These are phyloP conservation scores for Solanum chmielewskii DNA, from an alignment of 257 asterid genomes.

Conservation along the genomic window DNA sequence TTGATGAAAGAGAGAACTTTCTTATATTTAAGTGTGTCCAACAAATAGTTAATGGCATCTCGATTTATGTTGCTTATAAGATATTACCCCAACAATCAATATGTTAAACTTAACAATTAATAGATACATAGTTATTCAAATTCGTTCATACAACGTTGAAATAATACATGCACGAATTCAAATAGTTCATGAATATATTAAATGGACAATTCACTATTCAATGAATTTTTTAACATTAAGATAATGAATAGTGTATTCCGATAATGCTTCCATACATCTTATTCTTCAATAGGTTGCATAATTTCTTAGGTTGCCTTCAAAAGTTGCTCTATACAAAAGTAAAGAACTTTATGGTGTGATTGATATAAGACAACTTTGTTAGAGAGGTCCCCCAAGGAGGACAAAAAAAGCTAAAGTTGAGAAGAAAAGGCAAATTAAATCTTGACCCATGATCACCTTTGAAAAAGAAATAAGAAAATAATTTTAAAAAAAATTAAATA, in stretches of 20 bases:
- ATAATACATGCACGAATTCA: neutral
- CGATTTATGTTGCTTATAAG: neutral
- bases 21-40: no score
- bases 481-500: neutral
- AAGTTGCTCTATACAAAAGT: neutral
- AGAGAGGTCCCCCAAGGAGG: neutral
- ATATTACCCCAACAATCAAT: neutral
- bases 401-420: neutral
- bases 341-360: neutral
- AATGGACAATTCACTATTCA: no score
- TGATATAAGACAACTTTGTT: constrained; percentile 7
- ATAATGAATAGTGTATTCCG: neutral
- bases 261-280: neutral
- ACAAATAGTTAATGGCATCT: neutral
- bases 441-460: constrained; percentile 8
- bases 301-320: neutral
- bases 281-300: neutral
- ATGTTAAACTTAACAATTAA: no score
- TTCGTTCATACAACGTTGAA: neutral
- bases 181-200: no score
- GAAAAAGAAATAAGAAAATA: neutral
- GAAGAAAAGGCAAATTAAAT: constrained; percentile 6
- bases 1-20: neutral
- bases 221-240: no score
- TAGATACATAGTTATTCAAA: no score